These are phyloP conservation scores for Gastrodia elata DNA, from an alignment of 106 monocot species.

Conservation along the genomic window DNA sequence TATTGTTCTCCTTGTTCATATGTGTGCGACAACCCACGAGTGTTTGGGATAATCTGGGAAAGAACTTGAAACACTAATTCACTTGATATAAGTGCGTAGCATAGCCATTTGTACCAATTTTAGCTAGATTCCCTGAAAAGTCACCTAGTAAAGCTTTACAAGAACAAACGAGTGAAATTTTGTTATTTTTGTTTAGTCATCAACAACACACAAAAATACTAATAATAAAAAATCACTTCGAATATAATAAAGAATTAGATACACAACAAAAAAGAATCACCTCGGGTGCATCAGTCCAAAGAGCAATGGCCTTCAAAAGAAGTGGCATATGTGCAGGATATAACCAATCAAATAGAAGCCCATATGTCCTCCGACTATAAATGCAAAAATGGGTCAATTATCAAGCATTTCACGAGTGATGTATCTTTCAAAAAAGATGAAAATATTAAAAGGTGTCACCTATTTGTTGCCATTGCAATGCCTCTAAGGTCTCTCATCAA, in stretches of 20 bases:
- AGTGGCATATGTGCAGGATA: slow-evolving; percentile 90
- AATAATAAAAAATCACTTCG: slow-evolving; percentile 35
- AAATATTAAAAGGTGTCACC: slow-evolving; percentile 23
- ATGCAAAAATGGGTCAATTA: slow-evolving; percentile 8
- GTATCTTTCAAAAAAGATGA: background rate
- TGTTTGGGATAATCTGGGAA: no score
- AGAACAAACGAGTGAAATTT: background rate
- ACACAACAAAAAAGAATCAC: slow-evolving; percentile 26
- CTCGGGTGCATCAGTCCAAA: slow-evolving; percentile 81
- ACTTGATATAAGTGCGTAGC: background rate
- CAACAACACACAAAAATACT: background rate
- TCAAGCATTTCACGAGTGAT: background rate
- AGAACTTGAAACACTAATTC: no score
- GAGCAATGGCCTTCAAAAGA: slow-evolving; percentile 79
- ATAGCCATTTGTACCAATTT: background rate
- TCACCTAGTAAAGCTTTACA: background rate
- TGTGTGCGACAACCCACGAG: no score
- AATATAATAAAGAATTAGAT: slow-evolving; percentile 9
- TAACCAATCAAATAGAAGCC: slow-evolving; percentile 91
- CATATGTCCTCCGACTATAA: slow-evolving; percentile 87
- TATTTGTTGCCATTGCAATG: slow-evolving; percentile 92
- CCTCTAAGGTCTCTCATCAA: slow-evolving; percentile 92
- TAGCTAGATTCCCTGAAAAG: background rate
- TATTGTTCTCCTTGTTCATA: no score
- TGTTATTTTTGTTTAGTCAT: no score